Evolutionary conservation across 164 flowering plant genomes (phyloP).

Genomic region (Protea cynaroides): DNA sequence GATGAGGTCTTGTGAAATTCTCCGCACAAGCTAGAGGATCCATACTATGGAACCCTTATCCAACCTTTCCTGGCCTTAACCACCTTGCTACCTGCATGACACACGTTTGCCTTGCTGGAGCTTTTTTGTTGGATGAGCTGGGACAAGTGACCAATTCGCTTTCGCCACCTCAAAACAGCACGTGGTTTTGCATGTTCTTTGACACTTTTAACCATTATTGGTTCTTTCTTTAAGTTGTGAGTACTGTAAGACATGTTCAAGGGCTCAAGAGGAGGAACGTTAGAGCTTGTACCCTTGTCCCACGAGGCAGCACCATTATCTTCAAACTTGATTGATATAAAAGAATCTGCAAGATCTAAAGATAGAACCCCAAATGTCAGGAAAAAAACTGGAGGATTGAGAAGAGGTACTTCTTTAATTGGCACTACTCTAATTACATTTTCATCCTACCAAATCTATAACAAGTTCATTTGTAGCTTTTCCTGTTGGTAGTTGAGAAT

Average conservation of each 20-base stretch:
- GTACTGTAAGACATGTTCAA: conserved; percentile 25
- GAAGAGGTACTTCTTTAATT: too few relatives aligned
- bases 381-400: too few relatives aligned
- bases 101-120: conserved; percentile 37
- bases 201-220: conserved; percentile 36
- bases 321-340: conserved; percentile 83
- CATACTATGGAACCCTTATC: too few relatives aligned
- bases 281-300: conserved; percentile 52
- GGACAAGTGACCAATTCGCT: conserved; percentile 72
- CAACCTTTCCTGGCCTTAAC: conserved; percentile 59
- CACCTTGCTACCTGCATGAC: conserved; percentile 53
- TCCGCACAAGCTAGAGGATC: too few relatives aligned
- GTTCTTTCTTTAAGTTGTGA: conserved; percentile 21
- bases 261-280: conserved; percentile 30
- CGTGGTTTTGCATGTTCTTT: conserved; percentile 51
- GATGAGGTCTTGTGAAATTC: too few relatives aligned
- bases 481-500: too few relatives aligned
- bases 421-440: too few relatives aligned
- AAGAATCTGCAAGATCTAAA: conserved; percentile 49
- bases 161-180: conserved; percentile 62
- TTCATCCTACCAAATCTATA: too few relatives aligned
- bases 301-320: conserved; percentile 76
- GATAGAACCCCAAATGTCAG: neutral
- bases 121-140: conserved; percentile 64
- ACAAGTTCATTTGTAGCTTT: too few relatives aligned